Percentiles rank a stretch among this genome's conserved stretches.
These are phyloP conservation scores for Xylariaceae sp. DNA, from an alignment of 2,329 filamentous ascomycete genomes.

Conservation along the genomic window DNA sequence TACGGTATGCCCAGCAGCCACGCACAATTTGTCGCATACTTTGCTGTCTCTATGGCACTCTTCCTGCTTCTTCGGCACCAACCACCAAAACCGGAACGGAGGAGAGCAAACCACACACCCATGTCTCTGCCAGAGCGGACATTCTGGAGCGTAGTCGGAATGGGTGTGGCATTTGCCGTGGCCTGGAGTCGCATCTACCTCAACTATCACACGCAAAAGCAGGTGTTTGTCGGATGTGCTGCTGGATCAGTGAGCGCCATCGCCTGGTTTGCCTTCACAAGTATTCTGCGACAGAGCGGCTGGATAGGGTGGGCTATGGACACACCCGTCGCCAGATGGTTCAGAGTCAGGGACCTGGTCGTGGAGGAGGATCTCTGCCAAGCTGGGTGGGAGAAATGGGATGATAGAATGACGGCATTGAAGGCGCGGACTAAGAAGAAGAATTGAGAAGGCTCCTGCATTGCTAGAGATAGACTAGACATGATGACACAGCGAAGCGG, in stretches of 20 bases:
- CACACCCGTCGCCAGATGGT: slow-evolving; percentile 58
- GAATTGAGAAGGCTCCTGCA: slow-evolving; percentile 7
- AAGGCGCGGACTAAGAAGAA: slow-evolving; percentile 35
- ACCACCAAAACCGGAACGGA: slow-evolving; percentile 43
- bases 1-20: slow-evolving; percentile 97
- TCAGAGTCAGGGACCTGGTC: slow-evolving; percentile 79
- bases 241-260: slow-evolving; percentile 71
- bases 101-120: slow-evolving; percentile 46
- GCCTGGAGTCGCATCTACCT: slow-evolving; percentile 85
- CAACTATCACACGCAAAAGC: slow-evolving; percentile 84
- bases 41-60: slow-evolving; percentile 77
- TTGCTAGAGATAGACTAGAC: too few relatives aligned
- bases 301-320: slow-evolving; percentile 72
- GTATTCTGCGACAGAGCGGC: slow-evolving; percentile 63
- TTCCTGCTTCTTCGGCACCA: slow-evolving; percentile 82
- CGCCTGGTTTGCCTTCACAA: slow-evolving; percentile 75
- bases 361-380: slow-evolving; percentile 86
- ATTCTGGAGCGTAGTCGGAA: slow-evolving; percentile 51
- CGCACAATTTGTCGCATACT: slow-evolving; percentile 91
- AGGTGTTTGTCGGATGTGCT: slow-evolving; percentile 76
- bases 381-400: slow-evolving; percentile 93
- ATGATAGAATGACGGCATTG: slow-evolving; percentile 45
- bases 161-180: slow-evolving; percentile 64
- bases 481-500: too few relatives aligned
- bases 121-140: slow-evolving; percentile 62